Conservation (phyloP, 1,139 yeast species). For the Candida smagusa region DNA sequence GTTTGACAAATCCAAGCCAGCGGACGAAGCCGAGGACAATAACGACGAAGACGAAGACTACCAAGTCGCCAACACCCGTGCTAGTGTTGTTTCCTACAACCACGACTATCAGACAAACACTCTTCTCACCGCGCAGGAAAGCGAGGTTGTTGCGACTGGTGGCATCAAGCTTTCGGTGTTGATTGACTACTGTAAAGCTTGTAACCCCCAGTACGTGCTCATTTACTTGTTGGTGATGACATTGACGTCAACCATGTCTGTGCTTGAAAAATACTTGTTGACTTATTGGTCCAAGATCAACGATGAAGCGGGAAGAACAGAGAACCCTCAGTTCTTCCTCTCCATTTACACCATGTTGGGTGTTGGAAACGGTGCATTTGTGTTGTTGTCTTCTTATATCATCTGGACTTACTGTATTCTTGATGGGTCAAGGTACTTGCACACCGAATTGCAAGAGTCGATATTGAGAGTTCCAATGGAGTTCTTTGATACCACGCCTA, state of each 20-base stretch:
- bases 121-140: slow-evolving; percentile 24
- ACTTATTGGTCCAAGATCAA: slow-evolving; percentile 40
- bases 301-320: slow-evolving; percentile 22
- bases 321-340: slow-evolving; percentile 23
- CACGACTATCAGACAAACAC: slow-evolving; percentile 19
- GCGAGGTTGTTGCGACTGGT: slow-evolving; percentile 31
- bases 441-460: slow-evolving; percentile 35
- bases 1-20: slow-evolving; percentile 19
- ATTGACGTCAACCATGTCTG: slow-evolving; percentile 19
- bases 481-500: slow-evolving; percentile 44
- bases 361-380: slow-evolving; percentile 23
- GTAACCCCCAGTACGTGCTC: slow-evolving; percentile 26
- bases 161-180: slow-evolving; percentile 31
- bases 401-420: slow-evolving; percentile 34
- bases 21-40: slow-evolving; percentile 3
- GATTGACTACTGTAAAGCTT: slow-evolving; percentile 33
- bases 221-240: slow-evolving; percentile 24
- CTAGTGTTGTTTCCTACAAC: slow-evolving; percentile 21
- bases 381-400: slow-evolving; percentile 26
- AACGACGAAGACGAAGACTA: background rate
- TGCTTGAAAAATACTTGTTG: slow-evolving; percentile 32
- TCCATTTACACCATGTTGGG: slow-evolving; percentile 27
- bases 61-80: slow-evolving; percentile 4
- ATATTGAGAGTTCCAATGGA: slow-evolving; percentile 43
- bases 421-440: slow-evolving; percentile 33